Evolutionary conservation across 1,284 basidiomycete species (phyloP).

Genomic region (Sanghuangporus weigelae): DNA sequence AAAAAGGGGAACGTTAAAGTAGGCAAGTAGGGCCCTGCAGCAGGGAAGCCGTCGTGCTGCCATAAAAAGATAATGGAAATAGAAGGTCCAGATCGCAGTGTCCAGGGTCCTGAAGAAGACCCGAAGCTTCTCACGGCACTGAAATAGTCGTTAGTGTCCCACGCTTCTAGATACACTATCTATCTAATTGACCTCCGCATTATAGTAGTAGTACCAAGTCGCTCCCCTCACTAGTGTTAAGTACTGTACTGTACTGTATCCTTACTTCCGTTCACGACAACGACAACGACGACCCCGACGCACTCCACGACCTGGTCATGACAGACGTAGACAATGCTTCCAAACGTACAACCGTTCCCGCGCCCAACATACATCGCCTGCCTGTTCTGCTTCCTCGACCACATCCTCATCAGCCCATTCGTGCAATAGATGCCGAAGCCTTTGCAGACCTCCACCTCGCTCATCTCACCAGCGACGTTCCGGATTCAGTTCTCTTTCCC

Average conservation of each 20-base stretch:
- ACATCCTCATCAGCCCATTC: conserved; percentile 37
- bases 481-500: conserved; percentile 75
- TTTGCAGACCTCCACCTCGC: conserved; percentile 59
- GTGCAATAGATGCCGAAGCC: conserved; percentile 47
- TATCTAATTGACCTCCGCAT: background rate
- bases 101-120: background rate
- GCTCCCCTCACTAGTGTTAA: background rate
- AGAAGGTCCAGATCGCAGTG: background rate
- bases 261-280: background rate
- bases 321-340: conserved; percentile 1
- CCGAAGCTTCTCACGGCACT: background rate
- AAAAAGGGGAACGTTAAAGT: background rate
- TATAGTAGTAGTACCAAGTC: background rate
- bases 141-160: background rate
- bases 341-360: background rate
- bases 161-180: background rate
- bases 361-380: conserved; percentile 22
- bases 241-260: background rate
- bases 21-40: background rate
- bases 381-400: conserved; percentile 35
- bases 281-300: conserved; percentile 7
- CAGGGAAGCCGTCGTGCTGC: background rate
- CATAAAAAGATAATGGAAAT: background rate
- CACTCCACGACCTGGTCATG: background rate
- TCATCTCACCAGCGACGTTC: conserved; percentile 63